Evolutionary conservation across 2,329 filamentous ascomycete species (phyloP), one percentile per base, ranked within the genome.

Genomic region (Botrytis cinerea): DNA sequence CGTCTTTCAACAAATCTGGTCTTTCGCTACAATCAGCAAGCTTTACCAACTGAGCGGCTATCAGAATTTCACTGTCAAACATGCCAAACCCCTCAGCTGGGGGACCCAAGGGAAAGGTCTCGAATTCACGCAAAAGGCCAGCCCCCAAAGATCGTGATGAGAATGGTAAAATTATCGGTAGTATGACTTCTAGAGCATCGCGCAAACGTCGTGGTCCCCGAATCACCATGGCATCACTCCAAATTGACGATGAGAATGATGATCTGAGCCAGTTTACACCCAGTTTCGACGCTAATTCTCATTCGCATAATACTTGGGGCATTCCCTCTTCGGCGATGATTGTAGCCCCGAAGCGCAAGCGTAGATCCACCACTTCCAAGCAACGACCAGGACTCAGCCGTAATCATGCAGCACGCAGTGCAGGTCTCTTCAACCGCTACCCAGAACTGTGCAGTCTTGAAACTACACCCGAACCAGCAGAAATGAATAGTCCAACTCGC

Each of bases 401-500:
- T 35, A 46, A 60, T 38, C 22, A 43, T 32, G 38, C 46, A 20
- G 35, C 32, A 70, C 51, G n/a, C 9, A 20, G 43, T 62, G 25
- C n/a, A 14, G 43, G 57, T 59, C 32, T 63, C 8, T 60, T 45
- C 38, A 69, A 57, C 22, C 45, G 43, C n/a, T 38, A 63, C 18
- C 28, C 68, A 32, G 38, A 22, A 25, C 60, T 40, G 22, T 46
- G 59, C n/a, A 64, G 51, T 25, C 45, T 12, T 46, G 59, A 63
- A 28, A 20, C 35, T 22, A 57, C 46, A 28, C 60, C 71, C 6
- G 46, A 69, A 25, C n/a, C 48, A 20, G 5, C 72, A 5, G 70
- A 75, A 25, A 70, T 72, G 0, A 79, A 78, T 43, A 61, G 57
- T 43, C 74, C 75, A 4, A 57, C 66, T 2, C 75, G 73, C 4